phyloP scores from a whole-genome alignment of 441 rosid species.

The Breynia disticha region DNA sequence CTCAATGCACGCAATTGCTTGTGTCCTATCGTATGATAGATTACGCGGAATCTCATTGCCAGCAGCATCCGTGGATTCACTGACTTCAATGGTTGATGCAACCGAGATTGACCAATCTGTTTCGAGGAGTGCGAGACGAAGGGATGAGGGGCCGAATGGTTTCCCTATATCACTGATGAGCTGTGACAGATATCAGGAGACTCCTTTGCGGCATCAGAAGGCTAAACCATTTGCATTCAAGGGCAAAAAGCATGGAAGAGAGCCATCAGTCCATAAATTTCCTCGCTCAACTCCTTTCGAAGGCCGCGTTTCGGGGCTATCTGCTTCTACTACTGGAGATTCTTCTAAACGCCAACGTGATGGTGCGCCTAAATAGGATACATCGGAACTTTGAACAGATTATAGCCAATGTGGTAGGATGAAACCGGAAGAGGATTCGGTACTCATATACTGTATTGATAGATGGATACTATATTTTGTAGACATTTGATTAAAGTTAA shows the following conservation, averaged over 20 bases:
- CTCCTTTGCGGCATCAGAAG: conserved; percentile 8
- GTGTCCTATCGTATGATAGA: conserved; percentile 59
- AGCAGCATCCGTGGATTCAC: conserved; percentile 30
- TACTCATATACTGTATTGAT: too few relatives aligned
- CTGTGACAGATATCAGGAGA: conserved; percentile 2
- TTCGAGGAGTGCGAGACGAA: conserved; percentile 17
- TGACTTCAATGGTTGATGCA: conserved; percentile 36
- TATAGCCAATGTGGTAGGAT: neutral
- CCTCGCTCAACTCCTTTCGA: conserved; percentile 12
- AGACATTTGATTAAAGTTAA: too few relatives aligned
- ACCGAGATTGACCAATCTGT: conserved; percentile 29
- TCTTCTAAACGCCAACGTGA: conserved; percentile 34
- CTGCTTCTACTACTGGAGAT: conserved; percentile 17
- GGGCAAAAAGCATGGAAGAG: conserved; percentile 14
- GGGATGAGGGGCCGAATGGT: conserved; percentile 16
- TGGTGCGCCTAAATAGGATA: neutral
- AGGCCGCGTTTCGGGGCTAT: conserved; percentile 17
- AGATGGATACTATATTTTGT: too few relatives aligned
- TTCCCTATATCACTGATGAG: conserved; percentile 32
- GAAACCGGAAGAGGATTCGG: neutral
- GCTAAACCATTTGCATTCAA: conserved; percentile 11
- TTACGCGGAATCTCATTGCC: conserved; percentile 31
- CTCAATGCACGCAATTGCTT: conserved; percentile 45
- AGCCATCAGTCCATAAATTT: conserved; percentile 10
- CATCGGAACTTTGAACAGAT: neutral